Percentiles rank a stretch among this genome's conserved stretches.
These are phyloP conservation scores for Saccharomyces pastorianus DNA, from an alignment of 1,139 yeast species.

Conservation along the genomic window DNA sequence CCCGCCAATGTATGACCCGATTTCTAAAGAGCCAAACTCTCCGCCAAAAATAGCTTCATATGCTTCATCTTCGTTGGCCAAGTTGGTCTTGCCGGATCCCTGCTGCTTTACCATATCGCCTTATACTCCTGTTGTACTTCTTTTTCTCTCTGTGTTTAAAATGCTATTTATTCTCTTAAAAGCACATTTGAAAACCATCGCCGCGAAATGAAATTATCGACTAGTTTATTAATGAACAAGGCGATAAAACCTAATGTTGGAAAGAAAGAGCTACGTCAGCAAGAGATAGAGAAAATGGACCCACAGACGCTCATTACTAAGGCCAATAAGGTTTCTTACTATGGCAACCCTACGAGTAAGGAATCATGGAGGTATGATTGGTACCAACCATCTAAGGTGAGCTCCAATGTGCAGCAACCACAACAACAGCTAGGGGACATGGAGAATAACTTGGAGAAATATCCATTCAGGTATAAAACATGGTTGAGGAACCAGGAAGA, in stretches of 20 bases:
- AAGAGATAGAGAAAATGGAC: constrained; percentile 1
- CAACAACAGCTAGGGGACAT: constrained; percentile 5
- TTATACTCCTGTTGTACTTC: neutral
- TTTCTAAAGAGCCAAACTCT: constrained; percentile 33
- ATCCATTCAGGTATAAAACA: constrained; percentile 17
- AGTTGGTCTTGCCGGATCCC: constrained; percentile 2
- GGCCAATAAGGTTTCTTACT: constrained; percentile 19
- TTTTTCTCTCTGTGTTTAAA: neutral
- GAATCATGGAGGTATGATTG: constrained; percentile 24
- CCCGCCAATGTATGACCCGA: constrained; percentile 28
- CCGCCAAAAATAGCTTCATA: constrained; percentile 34
- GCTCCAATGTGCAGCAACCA: neutral
- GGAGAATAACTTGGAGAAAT: constrained; percentile 10
- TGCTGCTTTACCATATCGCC: constrained; percentile 1
- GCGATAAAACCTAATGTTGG: neutral
- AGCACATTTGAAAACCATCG: neutral
- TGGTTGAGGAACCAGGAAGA: constrained; percentile 15
- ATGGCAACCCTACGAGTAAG: constrained; percentile 10
- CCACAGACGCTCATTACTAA: constrained; percentile 20
- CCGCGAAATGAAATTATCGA: neutral
- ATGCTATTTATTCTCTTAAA: neutral
- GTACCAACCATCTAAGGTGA: constrained; percentile 17
- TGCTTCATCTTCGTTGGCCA: constrained; percentile 34
- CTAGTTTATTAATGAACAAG: neutral
- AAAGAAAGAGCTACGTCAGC: neutral